These are phyloP conservation scores for Coniochaeta prunicola DNA, from an alignment of 2,329 filamentous ascomycete genomes.

Conservation along the genomic window DNA sequence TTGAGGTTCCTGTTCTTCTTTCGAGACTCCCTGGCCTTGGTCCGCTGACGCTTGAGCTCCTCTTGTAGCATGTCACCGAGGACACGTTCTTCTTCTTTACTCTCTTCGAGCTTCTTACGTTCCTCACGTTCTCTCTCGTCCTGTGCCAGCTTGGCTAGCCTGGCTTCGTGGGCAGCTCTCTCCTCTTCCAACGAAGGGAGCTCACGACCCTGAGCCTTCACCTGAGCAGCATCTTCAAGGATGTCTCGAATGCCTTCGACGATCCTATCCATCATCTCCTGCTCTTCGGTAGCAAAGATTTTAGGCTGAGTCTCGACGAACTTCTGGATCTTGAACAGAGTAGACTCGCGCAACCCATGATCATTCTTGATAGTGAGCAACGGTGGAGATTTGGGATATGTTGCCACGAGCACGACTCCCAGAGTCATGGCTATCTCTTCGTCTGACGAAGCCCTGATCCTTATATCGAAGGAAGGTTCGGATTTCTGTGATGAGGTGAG, in stretches of 20 bases:
- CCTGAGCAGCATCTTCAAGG: constrained; percentile 77
- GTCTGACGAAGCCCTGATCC: constrained; percentile 66
- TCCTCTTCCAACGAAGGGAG: constrained; percentile 86
- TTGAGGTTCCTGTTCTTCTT: constrained; percentile 47
- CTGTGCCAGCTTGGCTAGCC: constrained; percentile 52
- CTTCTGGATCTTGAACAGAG: constrained; percentile 62
- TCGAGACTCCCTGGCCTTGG: constrained; percentile 56
- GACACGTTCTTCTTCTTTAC: constrained; percentile 61
- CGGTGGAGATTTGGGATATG: constrained; percentile 81
- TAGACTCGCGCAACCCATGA: constrained; percentile 59
- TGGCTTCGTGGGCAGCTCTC: constrained; percentile 73
- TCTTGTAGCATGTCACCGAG: constrained; percentile 66
- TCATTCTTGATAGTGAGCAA: constrained; percentile 61
- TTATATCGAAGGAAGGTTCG: constrained; percentile 76
- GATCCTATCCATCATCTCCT: constrained; percentile 58
- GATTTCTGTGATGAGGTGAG: constrained; percentile 45
- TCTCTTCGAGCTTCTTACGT: constrained; percentile 46
- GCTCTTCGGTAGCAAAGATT: constrained; percentile 41
- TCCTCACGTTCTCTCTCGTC: constrained; percentile 47
- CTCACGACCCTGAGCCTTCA: constrained; percentile 66
- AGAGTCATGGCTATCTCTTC: constrained; percentile 64
- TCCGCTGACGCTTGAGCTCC: constrained; percentile 61
- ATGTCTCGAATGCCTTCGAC: constrained; percentile 65
- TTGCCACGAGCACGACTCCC: constrained; percentile 76
- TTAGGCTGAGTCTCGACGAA: constrained; percentile 53